Conservation (phyloP, 257 asterid species). For the Solanum rostratum region DNA sequence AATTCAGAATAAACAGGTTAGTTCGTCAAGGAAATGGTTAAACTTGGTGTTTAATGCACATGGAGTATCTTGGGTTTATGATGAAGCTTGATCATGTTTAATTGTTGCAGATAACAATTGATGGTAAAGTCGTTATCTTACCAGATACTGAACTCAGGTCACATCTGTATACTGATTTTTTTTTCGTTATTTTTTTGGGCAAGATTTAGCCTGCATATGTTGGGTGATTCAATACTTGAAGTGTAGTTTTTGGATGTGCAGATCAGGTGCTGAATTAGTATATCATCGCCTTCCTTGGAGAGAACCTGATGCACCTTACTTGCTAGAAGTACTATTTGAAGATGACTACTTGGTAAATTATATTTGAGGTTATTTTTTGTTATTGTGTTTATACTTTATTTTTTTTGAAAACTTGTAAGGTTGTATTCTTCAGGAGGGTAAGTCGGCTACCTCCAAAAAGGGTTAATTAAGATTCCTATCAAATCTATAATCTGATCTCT, state of each 20-base stretch:
- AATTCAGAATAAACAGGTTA: conserved; percentile 46
- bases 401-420: no score
- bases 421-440: no score
- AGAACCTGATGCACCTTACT: conserved; percentile 87
- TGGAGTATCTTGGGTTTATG: not conserved
- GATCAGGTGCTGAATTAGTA: conserved; percentile 51
- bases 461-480: no score
- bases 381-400: not conserved
- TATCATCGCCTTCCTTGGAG: conserved; percentile 92
- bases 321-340: conserved; percentile 55
- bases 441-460: no score
- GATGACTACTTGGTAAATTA: conserved; percentile 62
- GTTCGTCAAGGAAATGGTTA: not conserved
- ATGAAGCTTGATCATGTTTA: not conserved
- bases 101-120: conserved; percentile 50
- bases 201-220: not conserved
- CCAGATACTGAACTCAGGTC: conserved; percentile 64
- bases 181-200: not conserved
- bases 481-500: no score
- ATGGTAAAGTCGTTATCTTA: conserved; percentile 43
- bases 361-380: not conserved
- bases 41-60: not conserved
- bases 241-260: conserved; percentile 7
- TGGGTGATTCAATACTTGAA: not conserved
- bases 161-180: not conserved